These are phyloP conservation scores for Pichia paraexigua DNA, from an alignment of 805 yeast species.

Conservation along the genomic window DNA sequence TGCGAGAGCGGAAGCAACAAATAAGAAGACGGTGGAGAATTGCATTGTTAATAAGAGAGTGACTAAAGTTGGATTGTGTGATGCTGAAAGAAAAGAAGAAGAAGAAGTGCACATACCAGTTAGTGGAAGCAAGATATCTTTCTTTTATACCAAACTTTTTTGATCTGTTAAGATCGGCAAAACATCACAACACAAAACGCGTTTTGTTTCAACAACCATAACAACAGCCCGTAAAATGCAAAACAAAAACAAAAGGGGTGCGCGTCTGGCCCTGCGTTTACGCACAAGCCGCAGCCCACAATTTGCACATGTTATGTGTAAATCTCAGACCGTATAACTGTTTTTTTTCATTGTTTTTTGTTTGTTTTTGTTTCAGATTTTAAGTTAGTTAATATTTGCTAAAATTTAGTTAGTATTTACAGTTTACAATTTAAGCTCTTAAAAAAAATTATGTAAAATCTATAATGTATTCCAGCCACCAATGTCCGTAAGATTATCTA, in stretches of 20 bases:
- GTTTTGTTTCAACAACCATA: background rate
- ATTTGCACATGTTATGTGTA: background rate
- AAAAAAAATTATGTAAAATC: background rate
- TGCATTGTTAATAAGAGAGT: constrained; percentile 30
- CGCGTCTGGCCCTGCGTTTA: background rate
- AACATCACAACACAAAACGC: background rate
- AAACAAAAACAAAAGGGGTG: background rate
- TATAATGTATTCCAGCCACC: constrained; percentile 95
- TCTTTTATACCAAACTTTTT: background rate
- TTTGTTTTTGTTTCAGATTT: too few species aligned
- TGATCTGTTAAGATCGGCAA: background rate
- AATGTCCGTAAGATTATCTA: constrained; percentile 71
- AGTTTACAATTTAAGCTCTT: too few species aligned
- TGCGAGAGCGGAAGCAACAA: constrained; percentile 29
- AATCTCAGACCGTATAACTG: background rate
- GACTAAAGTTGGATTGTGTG: constrained; percentile 14
- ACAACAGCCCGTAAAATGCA: background rate
- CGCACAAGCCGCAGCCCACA: background rate
- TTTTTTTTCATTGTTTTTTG: too few species aligned
- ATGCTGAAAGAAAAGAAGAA: constrained; percentile 4
- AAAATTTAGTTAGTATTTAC: too few species aligned
- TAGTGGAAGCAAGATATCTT: background rate
- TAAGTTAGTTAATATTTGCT: too few species aligned
- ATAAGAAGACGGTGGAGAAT: constrained; percentile 35
- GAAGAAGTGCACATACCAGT: background rate